Evolutionary conservation across 2,329 filamentous ascomycete species (phyloP).

Genomic region (Hypoxylon sp.): DNA sequence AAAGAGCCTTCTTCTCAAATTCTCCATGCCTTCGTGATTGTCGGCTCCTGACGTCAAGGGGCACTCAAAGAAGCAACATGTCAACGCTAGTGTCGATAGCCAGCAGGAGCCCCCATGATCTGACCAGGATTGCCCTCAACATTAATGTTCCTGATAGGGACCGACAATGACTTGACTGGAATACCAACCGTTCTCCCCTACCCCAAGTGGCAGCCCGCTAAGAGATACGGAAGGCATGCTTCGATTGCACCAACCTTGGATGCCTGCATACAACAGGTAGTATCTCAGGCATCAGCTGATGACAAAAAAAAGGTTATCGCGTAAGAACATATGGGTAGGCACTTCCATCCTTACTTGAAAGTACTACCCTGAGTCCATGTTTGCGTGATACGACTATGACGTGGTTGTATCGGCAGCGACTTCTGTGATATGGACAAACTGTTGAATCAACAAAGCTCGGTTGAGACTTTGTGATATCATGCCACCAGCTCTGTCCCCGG

Average conservation of each 20-base stretch:
- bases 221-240: neutral
- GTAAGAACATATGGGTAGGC: constrained; percentile 7
- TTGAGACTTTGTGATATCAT: constrained; percentile 3
- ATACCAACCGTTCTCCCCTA: neutral
- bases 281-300: neutral
- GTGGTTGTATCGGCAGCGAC: constrained; percentile 5
- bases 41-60: neutral
- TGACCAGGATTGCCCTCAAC: neutral
- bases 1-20: constrained; percentile 1
- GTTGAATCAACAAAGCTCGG: neutral
- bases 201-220: neutral
- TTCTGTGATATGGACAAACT: neutral
- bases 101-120: neutral
- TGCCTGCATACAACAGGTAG: neutral
- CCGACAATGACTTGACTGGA: neutral
- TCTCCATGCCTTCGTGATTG: neutral
- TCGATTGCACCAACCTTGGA: neutral
- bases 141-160: neutral
- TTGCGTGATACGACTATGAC: constrained; percentile 30
- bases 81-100: neutral
- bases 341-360: constrained; percentile 5
- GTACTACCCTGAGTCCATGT: constrained; percentile 12
- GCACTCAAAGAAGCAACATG: neutral
- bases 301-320: neutral
- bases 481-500: neutral